phyloP scores from a whole-genome alignment of 768 basidiomycete species.

The Termitomyces titanicus region DNA sequence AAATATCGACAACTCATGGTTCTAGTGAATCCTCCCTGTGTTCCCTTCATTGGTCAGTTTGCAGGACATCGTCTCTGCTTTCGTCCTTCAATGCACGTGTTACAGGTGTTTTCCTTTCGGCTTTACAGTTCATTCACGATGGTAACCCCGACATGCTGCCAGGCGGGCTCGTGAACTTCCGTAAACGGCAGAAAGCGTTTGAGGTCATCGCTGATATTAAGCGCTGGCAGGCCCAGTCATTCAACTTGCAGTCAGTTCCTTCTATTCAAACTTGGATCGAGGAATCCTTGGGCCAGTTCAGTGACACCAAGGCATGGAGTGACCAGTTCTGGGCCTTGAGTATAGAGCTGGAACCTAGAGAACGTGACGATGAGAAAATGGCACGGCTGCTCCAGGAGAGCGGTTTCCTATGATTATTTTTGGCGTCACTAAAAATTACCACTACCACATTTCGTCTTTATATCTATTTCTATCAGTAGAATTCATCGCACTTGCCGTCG shows the following conservation, averaged over 20 bases:
- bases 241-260: conserved; percentile 73
- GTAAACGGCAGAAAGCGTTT: conserved; percentile 90
- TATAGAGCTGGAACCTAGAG: conserved; percentile 85
- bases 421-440: neutral
- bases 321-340: conserved; percentile 84
- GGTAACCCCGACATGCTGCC: conserved; percentile 84
- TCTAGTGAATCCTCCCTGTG: conserved; percentile 84
- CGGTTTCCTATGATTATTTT: conserved; percentile 60
- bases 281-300: conserved; percentile 69
- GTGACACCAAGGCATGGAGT: conserved; percentile 61
- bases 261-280: conserved; percentile 73
- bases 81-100: conserved; percentile 4
- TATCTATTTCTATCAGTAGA: no score
- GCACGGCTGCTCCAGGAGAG: conserved; percentile 83
- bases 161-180: conserved; percentile 89
- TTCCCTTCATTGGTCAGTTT: conserved; percentile 87
- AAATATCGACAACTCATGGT: conserved; percentile 86
- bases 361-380: conserved; percentile 97
- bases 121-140: conserved; percentile 94
- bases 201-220: conserved; percentile 96
- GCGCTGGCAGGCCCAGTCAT: conserved; percentile 88
- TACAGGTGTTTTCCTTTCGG: conserved; percentile 90
- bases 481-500: no score
- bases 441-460: no score
- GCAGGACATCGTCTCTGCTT: neutral